Evolutionary conservation across 148 eudicot genomes (phyloP).

Genomic region (Rhododendron kiyosumense): DNA sequence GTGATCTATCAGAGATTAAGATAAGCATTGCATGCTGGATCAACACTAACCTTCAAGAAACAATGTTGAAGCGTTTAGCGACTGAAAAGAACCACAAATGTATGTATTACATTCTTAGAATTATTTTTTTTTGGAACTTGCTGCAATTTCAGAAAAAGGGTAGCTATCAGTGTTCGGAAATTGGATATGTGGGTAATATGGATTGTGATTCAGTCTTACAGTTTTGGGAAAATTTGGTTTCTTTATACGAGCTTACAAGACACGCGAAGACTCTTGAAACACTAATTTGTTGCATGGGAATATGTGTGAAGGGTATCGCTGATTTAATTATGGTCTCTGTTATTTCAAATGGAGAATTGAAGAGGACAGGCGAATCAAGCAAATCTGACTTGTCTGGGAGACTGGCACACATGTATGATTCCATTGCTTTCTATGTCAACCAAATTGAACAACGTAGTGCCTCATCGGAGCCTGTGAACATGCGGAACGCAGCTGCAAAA

Average conservation of each 20-base stretch:
- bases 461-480: constrained; percentile 72
- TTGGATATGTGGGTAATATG: constrained; percentile 50
- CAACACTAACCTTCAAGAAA: constrained; percentile 54
- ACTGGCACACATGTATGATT: constrained; percentile 37
- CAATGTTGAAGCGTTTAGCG: constrained; percentile 43
- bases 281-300: constrained; percentile 59
- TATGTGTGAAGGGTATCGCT: constrained; percentile 46
- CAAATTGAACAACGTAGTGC: constrained; percentile 54
- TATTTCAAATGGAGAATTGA: constrained; percentile 14
- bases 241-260: constrained; percentile 49
- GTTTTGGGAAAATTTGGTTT: constrained; percentile 69
- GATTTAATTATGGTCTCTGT: constrained; percentile 24
- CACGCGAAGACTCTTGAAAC: constrained; percentile 66
- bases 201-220: constrained; percentile 43
- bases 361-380: background rate
- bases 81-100: constrained; percentile 82
- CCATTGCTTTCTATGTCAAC: constrained; percentile 47
- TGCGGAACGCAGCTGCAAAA: constrained; percentile 87
- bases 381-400: constrained; percentile 24
- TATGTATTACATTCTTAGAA: constrained; percentile 61
- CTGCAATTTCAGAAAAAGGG: constrained; percentile 34
- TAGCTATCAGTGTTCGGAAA: constrained; percentile 14
- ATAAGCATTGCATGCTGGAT: constrained; percentile 38
- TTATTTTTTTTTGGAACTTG: constrained; percentile 70
- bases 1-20: constrained; percentile 21